These are phyloP conservation scores for Geranomyces michiganensis DNA, from an alignment of 192 early-diverging fungal genomes.

Conservation along the genomic window DNA sequence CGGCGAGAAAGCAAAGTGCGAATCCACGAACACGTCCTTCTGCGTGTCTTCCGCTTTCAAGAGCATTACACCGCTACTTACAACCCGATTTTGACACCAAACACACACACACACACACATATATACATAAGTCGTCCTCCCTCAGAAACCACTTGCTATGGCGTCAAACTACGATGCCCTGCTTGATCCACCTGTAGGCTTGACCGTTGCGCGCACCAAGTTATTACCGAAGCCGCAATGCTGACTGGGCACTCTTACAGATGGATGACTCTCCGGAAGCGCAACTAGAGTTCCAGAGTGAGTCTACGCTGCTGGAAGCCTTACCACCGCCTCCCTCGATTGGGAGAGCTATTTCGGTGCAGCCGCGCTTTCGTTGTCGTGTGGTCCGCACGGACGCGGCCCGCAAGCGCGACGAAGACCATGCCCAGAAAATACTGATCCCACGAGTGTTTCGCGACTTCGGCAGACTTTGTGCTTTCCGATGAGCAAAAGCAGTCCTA, in stretches of 20 bases:
- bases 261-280: slow-evolving; percentile 47
- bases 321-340: neutral
- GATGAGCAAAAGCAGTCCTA: slow-evolving; percentile 48
- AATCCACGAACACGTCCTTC: too few relatives aligned
- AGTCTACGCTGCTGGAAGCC: neutral
- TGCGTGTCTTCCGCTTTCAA: too few relatives aligned
- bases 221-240: neutral
- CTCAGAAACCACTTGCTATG: neutral
- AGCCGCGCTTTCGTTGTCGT: too few relatives aligned
- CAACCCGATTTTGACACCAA: too few relatives aligned
- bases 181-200: slow-evolving; percentile 28
- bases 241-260: slow-evolving; percentile 15
- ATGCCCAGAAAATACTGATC: neutral
- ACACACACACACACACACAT: too few relatives aligned
- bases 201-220: neutral
- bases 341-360: too few relatives aligned
- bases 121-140: too few relatives aligned
- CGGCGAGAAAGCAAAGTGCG: too few relatives aligned
- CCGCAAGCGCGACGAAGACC: too few relatives aligned
- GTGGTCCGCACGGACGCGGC: too few relatives aligned
- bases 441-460: neutral
- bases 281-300: slow-evolving; percentile 59
- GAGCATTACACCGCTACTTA: too few relatives aligned
- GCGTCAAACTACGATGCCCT: slow-evolving; percentile 27
- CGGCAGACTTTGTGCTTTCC: slow-evolving; percentile 55